Conservation (phyloP, 2,329 filamentous ascomycete genomes). For the Parastagonospora nodorum region DNA sequence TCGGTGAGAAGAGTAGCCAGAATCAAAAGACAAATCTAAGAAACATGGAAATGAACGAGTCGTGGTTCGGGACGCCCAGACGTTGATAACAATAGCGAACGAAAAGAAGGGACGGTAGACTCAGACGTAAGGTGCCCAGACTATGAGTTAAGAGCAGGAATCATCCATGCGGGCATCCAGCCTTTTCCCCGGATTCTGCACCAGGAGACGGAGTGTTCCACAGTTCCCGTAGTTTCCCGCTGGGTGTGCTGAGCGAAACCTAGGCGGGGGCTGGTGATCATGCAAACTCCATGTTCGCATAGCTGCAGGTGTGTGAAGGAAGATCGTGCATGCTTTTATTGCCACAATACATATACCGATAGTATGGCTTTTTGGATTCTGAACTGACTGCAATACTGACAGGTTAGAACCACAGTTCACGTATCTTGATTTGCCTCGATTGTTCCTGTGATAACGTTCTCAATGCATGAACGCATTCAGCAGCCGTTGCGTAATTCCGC, state of each 20-base stretch:
- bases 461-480: too few species aligned
- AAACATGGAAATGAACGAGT: conserved; percentile 2
- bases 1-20: conserved; percentile 1
- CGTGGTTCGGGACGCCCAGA: conserved; percentile 4
- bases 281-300: conserved; percentile 12
- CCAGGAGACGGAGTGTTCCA: conserved; percentile 17
- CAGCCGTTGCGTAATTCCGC: too few species aligned
- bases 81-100: conserved; percentile 7
- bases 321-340: not conserved
- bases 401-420: too few species aligned
- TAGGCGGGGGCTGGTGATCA: conserved; percentile 11
- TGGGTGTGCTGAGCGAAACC: conserved; percentile 15
- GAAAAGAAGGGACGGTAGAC: conserved; percentile 7
- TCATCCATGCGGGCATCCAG: conserved; percentile 15
- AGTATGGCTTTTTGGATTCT: too few species aligned
- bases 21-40: not conserved
- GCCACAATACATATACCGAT: not conserved
- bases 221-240: conserved; percentile 15
- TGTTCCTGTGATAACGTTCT: too few species aligned
- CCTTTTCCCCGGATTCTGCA: conserved; percentile 27
- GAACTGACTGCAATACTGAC: too few species aligned
- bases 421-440: too few species aligned
- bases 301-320: not conserved
- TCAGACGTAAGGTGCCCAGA: conserved; percentile 7
- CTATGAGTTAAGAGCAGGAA: conserved; percentile 11